Base-by-base conservation (phyloP, 495 filamentous ascomycete genomes). In the Xylaria grammica region DNA sequence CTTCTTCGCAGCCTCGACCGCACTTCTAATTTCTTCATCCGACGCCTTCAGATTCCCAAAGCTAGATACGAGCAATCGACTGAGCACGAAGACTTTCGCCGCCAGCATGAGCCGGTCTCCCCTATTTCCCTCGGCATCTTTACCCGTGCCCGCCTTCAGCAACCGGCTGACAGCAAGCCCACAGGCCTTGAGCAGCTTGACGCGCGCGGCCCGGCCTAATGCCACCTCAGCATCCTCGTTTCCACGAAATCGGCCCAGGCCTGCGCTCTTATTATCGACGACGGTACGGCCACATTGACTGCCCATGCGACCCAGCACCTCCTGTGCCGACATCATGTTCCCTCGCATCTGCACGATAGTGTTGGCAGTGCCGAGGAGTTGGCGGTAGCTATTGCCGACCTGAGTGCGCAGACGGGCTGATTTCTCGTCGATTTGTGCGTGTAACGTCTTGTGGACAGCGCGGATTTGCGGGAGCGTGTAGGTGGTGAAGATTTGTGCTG, bases 301-400 rank as follows among this genome's bases (percentile, higher is more conserved):
- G 51, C 92, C 93, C 77, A 96, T 87, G 50, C 85, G 84, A 19
- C 84, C 84, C 59, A 98, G 77, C 24, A 84, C 84, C 0, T 80
- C 75, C 73, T 97, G 93, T 22, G 92, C 89, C 17, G 83, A 72
- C 53, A 89, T 84, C 77, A 95, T 94, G 65, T 92, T 85, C 11
- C 70, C 76, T 48, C 93, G 89, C 94, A 99, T 97, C 52, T 87
- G 82, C 29, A 97, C 88, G 69, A 99, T 99, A 26, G 88, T 86
- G 72, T 97, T 93, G 30, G 95, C 95, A 0, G 96, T 97, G 50
- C 91, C 91, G 20, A 99, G 87, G 11, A 98, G 86, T 66, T 96
- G 92, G 71, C 95, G 87, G 76, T 99, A 99, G 74, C 91, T 90
- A 61, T 85, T 91, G n/a, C 95, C 96, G 69, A 98, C 95, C 63